A percentile compares a stretch with the other conserved stretches of the same genome.
phyloP scores from a whole-genome alignment of 2,329 filamentous ascomycete species.

The Colletotrichum nymphaeae region DNA sequence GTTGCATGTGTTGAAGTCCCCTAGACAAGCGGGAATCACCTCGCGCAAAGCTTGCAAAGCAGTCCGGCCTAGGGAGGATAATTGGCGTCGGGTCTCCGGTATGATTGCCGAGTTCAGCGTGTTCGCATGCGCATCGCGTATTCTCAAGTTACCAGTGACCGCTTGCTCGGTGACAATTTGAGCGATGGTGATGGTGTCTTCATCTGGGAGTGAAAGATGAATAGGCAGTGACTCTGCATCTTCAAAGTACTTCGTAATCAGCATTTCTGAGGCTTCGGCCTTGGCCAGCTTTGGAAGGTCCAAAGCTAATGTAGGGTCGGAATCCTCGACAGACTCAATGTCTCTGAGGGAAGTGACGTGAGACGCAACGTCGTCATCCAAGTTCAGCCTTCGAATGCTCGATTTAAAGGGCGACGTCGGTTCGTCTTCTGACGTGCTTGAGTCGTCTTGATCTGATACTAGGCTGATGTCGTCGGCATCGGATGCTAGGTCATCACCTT shows the following conservation, averaged over 20 bases:
- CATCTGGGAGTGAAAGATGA: slow-evolving; percentile 61
- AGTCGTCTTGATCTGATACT: slow-evolving; percentile 67
- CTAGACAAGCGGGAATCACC: slow-evolving; percentile 57
- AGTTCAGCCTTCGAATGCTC: slow-evolving; percentile 52
- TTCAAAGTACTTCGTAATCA: slow-evolving; percentile 67
- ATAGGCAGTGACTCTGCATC: slow-evolving; percentile 66
- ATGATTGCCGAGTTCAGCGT: slow-evolving; percentile 38
- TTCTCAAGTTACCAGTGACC: slow-evolving; percentile 56
- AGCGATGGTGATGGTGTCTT: slow-evolving; percentile 73
- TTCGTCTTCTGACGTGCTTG: slow-evolving; percentile 62
- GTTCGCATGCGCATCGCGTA: slow-evolving; percentile 31
- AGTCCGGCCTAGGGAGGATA: slow-evolving; percentile 56
- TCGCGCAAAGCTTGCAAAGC: slow-evolving; percentile 61
- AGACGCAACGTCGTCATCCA: slow-evolving; percentile 66
- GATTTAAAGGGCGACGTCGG: slow-evolving; percentile 62
- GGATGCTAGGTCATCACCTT: slow-evolving; percentile 52
- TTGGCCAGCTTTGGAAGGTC: slow-evolving; percentile 63
- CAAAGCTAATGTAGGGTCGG: slow-evolving; percentile 58
- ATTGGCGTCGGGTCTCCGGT: slow-evolving; percentile 52
- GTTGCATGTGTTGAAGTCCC: slow-evolving; percentile 40
- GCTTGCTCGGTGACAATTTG: slow-evolving; percentile 80
- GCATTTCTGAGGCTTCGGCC: slow-evolving; percentile 59
- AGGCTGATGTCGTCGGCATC: slow-evolving; percentile 62
- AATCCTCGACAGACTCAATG: slow-evolving; percentile 57
- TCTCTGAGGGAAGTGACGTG: slow-evolving; percentile 64